Conservation (phyloP, 2,329 filamentous ascomycete species). For the Fusarium tricinctum region DNA sequence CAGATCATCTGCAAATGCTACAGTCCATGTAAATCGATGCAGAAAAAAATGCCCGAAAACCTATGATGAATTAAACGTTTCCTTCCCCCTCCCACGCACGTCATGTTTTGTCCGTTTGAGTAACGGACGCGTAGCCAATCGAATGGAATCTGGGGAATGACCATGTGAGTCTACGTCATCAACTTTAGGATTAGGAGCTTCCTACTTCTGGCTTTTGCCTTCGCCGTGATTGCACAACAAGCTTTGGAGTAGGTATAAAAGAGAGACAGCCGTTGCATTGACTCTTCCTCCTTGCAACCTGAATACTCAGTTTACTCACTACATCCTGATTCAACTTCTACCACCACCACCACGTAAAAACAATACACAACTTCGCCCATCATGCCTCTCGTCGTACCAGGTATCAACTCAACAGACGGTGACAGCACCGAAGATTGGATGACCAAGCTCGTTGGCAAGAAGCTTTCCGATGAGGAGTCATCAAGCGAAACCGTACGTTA, state of each 20-base stretch:
- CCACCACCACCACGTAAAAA: background rate
- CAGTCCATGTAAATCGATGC: background rate
- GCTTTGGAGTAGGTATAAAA: conserved; percentile 31
- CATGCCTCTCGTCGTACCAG: conserved; percentile 77
- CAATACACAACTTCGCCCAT: conserved; percentile 19
- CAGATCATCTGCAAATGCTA: conserved; percentile 2
- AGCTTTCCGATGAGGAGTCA: conserved; percentile 62
- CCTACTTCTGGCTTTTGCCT: conserved; percentile 24
- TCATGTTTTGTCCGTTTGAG: conserved; percentile 33
- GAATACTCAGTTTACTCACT: background rate
- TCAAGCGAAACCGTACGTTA: conserved; percentile 67
- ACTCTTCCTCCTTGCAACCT: background rate
- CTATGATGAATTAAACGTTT: conserved; percentile 22
- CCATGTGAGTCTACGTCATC: conserved; percentile 51
- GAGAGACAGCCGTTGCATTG: background rate
- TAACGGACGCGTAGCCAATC: conserved; percentile 39
- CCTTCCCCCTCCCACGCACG: conserved; percentile 22
- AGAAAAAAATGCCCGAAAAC: conserved; percentile 17
- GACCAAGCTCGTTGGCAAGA: conserved; percentile 75
- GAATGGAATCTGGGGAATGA: conserved; percentile 21
- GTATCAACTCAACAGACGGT: conserved; percentile 63
- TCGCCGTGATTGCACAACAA: conserved; percentile 17
- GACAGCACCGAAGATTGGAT: conserved; percentile 70
- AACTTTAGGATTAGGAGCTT: conserved; percentile 27
- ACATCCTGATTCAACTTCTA: background rate